These are phyloP conservation scores for Emericellopsis atlantica DNA, from an alignment of 2,329 filamentous ascomycete species.

Conservation along the genomic window DNA sequence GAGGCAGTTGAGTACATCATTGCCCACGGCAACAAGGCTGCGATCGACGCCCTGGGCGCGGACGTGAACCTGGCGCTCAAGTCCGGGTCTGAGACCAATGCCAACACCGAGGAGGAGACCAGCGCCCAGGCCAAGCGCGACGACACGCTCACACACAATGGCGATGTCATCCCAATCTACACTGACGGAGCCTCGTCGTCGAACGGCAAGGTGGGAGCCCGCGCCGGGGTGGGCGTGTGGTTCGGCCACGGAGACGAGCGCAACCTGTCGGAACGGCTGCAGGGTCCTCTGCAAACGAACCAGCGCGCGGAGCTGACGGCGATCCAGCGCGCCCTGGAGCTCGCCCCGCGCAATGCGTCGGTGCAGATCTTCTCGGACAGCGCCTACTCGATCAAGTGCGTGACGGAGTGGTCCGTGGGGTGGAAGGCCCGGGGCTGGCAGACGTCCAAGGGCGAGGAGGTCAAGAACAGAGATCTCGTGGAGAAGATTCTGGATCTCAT, in stretches of 20 bases:
- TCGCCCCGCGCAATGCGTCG: conserved; percentile 52
- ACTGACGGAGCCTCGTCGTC: conserved; percentile 50
- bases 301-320: conserved; percentile 92
- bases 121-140: not conserved
- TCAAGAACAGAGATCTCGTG: conserved; percentile 82
- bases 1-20: conserved; percentile 72
- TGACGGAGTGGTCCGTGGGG: conserved; percentile 67
- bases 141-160: not conserved
- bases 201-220: conserved; percentile 43
- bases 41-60: conserved; percentile 25
- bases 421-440: conserved; percentile 73
- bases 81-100: not conserved
- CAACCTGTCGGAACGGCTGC: conserved; percentile 63
- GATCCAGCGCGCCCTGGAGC: conserved; percentile 70
- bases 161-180: conserved; percentile 25
- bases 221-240: conserved; percentile 50
- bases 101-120: conserved; percentile 1
- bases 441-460: conserved; percentile 54
- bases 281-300: conserved; percentile 72
- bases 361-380: conserved; percentile 81
- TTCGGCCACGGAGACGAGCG: conserved; percentile 45
- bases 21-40: conserved; percentile 28
- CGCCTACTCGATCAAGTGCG: conserved; percentile 80
- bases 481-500: conserved; percentile 60
- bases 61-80: conserved; percentile 2